These are phyloP conservation scores for Alisma plantagoaquatica DNA, from an alignment of 106 monocot genomes.

Conservation along the genomic window DNA sequence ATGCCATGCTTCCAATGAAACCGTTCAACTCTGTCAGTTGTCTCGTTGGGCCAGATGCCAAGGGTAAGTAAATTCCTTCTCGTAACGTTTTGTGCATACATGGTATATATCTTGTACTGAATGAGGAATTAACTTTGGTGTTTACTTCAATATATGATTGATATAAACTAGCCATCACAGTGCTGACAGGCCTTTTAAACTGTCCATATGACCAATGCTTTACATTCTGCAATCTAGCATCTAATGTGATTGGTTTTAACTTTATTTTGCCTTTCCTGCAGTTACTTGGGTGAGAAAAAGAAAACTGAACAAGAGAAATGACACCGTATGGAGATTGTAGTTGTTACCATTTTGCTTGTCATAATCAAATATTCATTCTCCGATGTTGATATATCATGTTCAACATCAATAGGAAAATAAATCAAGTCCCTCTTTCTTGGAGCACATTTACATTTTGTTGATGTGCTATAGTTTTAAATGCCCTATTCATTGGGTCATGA, in stretches of 20 bases:
- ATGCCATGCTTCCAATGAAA: slow-evolving; percentile 96
- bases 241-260: not conserved
- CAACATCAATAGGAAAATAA: too few species aligned
- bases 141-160: not conserved
- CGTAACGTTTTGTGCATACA: not conserved
- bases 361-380: too few species aligned
- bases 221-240: too few species aligned
- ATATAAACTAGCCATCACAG: not conserved
- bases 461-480: too few species aligned
- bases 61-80: slow-evolving; percentile 35
- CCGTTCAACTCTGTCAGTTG: slow-evolving; percentile 90
- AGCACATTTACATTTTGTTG: too few species aligned
- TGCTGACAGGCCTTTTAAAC: not conserved
- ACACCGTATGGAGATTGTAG: too few species aligned
- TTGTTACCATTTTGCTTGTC: too few species aligned
- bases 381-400: too few species aligned
- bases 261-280: not conserved
- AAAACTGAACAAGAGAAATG: too few species aligned
- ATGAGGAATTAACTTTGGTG: not conserved
- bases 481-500: too few species aligned
- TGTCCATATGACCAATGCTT: not conserved
- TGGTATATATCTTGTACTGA: not conserved
- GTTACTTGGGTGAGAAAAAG: slow-evolving; percentile 8
- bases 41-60: slow-evolving; percentile 74
- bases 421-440: too few species aligned